phyloP scores from a whole-genome alignment of 108 stramenopile species.

The Nitzschia sp. region DNA sequence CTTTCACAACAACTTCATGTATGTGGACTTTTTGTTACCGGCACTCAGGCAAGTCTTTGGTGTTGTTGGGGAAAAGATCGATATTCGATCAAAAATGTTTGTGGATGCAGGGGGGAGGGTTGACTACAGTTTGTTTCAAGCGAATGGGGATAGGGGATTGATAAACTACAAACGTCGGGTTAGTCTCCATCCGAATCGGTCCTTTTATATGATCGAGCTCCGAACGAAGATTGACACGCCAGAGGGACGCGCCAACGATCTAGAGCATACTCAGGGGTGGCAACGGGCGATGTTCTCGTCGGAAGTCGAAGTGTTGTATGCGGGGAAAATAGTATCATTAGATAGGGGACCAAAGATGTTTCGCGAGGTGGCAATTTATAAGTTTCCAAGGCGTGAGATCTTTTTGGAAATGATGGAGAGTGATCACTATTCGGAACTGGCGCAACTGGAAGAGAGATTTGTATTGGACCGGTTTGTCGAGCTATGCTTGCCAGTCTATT shows the following conservation, averaged over 20 bases:
- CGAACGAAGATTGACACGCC: slow-evolving; percentile 11
- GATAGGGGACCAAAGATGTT: slow-evolving; percentile 17
- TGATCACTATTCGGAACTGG: slow-evolving; percentile 8
- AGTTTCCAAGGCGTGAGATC: slow-evolving; percentile 10
- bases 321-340: slow-evolving; percentile 9
- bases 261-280: neutral
- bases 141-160: slow-evolving; percentile 14
- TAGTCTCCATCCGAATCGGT: neutral
- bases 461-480: slow-evolving; percentile 21
- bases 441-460: slow-evolving; percentile 1
- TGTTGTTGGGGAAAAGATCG: slow-evolving; percentile 6
- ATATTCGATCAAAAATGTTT: neutral
- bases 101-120: slow-evolving; percentile 10
- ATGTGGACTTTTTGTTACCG: slow-evolving; percentile 3
- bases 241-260: slow-evolving; percentile 7
- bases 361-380: slow-evolving; percentile 2
- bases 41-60: slow-evolving; percentile 7
- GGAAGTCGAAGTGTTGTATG: slow-evolving; percentile 1
- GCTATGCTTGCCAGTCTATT: slow-evolving; percentile 14
- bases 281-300: slow-evolving; percentile 11
- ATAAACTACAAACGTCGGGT: slow-evolving; percentile 18
- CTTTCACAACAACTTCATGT: slow-evolving; percentile 10
- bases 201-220: slow-evolving; percentile 11
- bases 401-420: slow-evolving; percentile 15
- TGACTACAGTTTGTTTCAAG: slow-evolving; percentile 10